Evolutionary conservation across 2,329 filamentous ascomycete genomes (phyloP).

Genomic region (Ophiobolus disseminans): DNA sequence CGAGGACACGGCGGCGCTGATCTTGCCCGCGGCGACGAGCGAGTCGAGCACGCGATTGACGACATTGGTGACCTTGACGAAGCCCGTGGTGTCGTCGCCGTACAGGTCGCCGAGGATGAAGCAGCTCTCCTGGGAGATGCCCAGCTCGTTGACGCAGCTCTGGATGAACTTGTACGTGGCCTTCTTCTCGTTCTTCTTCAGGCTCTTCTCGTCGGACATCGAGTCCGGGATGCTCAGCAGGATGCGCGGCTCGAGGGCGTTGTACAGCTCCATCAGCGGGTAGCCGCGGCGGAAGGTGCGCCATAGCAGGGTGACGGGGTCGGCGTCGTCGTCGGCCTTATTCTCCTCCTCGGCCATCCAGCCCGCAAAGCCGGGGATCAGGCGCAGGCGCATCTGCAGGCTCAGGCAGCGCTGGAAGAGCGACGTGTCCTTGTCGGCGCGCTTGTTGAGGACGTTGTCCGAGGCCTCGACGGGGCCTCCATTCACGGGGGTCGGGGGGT

Average conservation of each 20-base stretch:
- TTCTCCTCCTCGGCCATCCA: conserved; percentile 76
- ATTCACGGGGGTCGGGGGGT: conserved; percentile 50
- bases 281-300: conserved; percentile 81
- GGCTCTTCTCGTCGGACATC: conserved; percentile 62
- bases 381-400: conserved; percentile 79
- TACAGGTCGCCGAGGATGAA: conserved; percentile 93
- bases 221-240: conserved; percentile 72
- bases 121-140: conserved; percentile 79
- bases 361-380: conserved; percentile 82
- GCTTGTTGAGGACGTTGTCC: conserved; percentile 96
- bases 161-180: conserved; percentile 93
- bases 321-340: conserved; percentile 70
- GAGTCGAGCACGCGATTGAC: conserved; percentile 92
- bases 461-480: conserved; percentile 75
- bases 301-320: conserved; percentile 92
- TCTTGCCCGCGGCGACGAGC: conserved; percentile 76
- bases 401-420: conserved; percentile 95
- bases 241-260: conserved; percentile 75
- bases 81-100: conserved; percentile 93
- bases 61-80: conserved; percentile 94
- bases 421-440: conserved; percentile 87
- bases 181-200: conserved; percentile 78
- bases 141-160: conserved; percentile 82
- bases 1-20: conserved; percentile 58
- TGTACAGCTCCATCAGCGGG: conserved; percentile 88